These are phyloP conservation scores for Cornus controversa DNA, from an alignment of 148 eudicot genomes.

Conservation along the genomic window DNA sequence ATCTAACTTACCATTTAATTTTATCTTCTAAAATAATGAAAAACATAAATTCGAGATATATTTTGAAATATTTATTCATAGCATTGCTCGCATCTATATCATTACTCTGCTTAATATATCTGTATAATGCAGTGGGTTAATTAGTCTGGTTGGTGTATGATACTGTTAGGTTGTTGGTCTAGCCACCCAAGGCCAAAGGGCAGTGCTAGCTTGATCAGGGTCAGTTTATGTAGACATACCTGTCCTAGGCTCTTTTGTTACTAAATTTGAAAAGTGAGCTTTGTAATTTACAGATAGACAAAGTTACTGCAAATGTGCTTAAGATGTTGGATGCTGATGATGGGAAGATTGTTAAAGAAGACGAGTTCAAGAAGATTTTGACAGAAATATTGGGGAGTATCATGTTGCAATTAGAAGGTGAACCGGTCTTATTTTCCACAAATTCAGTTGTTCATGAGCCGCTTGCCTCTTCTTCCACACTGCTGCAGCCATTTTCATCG, in stretches of 20 bases:
- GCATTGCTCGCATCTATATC: too few relatives aligned
- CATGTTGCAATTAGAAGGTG: conserved; percentile 76
- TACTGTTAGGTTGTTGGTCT: too few relatives aligned
- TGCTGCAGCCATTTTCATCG: conserved; percentile 51
- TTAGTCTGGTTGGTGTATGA: too few relatives aligned
- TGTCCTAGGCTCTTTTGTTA: neutral
- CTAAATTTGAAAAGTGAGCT: neutral
- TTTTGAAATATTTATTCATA: too few relatives aligned
- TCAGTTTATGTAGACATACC: too few relatives aligned
- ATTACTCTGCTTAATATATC: too few relatives aligned
- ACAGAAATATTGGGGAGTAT: conserved; percentile 68
- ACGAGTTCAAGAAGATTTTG: conserved; percentile 83
- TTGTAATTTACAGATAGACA: conserved; percentile 56
- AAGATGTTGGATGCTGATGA: conserved; percentile 70
- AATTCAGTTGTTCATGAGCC: conserved; percentile 95
- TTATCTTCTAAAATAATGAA: too few relatives aligned
- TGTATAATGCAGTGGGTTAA: too few relatives aligned
- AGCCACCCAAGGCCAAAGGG: too few relatives aligned
- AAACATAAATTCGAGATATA: too few relatives aligned
- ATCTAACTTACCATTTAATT: too few relatives aligned
- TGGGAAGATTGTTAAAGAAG: conserved; percentile 65
- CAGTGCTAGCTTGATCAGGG: too few relatives aligned
- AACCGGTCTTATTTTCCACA: conserved; percentile 57
- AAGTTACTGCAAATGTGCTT: conserved; percentile 36
- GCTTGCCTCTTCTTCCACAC: conserved; percentile 55